Percentiles rank a stretch among this genome's conserved stretches.
Conservation (phyloP, 371 early-diverging fungal species). For the Mortierella sp. region DNA sequence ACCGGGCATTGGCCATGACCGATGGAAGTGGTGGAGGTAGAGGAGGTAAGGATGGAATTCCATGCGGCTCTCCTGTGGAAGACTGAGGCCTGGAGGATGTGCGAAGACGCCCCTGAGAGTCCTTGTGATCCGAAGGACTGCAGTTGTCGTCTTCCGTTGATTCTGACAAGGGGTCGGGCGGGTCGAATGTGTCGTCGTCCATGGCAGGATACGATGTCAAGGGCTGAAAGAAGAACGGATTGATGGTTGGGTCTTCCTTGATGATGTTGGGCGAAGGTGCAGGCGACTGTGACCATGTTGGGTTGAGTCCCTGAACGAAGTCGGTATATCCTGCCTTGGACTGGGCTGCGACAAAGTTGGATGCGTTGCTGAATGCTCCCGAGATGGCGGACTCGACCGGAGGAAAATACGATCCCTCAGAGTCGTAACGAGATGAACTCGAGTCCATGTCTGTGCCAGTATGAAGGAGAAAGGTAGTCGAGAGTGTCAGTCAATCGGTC, state of each 20-base stretch:
- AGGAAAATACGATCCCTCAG: slow-evolving; percentile 45
- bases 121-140: slow-evolving; percentile 30
- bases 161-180: slow-evolving; percentile 65
- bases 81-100: slow-evolving; percentile 26
- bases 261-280: slow-evolving; percentile 72
- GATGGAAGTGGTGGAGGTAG: slow-evolving; percentile 52
- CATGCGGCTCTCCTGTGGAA: not conserved
- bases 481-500: not conserved
- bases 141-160: slow-evolving; percentile 49
- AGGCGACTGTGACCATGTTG: slow-evolving; percentile 76
- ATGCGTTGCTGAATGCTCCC: slow-evolving; percentile 61
- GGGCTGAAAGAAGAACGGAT: slow-evolving; percentile 68
- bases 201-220: slow-evolving; percentile 62
- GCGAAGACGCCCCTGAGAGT: slow-evolving; percentile 51
- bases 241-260: slow-evolving; percentile 67
- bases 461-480: not conserved
- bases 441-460: slow-evolving; percentile 30
- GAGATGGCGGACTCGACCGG: slow-evolving; percentile 50
- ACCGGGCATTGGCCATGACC: slow-evolving; percentile 64
- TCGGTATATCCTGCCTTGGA: slow-evolving; percentile 39
- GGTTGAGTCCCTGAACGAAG: slow-evolving; percentile 45
- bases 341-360: slow-evolving; percentile 46
- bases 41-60: not conserved
- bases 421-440: slow-evolving; percentile 35
- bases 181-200: slow-evolving; percentile 75